Base-by-base conservation (phyloP, 2,329 filamentous ascomycete species). In the Fusarium concolor region DNA sequence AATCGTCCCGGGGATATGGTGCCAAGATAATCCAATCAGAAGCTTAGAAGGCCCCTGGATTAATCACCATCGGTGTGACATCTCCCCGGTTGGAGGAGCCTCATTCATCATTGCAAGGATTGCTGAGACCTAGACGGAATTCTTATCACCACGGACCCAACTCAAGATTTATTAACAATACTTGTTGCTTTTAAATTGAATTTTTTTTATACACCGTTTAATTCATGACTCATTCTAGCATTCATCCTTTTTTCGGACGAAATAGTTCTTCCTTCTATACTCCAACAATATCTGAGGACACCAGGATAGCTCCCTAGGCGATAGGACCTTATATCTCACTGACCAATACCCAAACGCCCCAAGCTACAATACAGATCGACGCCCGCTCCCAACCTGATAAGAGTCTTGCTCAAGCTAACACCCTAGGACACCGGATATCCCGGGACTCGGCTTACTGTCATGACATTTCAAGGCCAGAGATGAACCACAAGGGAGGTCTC, bases 31-130 rank as follows among this genome's bases (percentile, higher is more conserved):
- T 38, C 70, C 28, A 73, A 72, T 71, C 31, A 44, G 33, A 60
- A 5, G 54, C 37, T 26, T 38, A 3, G 15, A n/a, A 38, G 20
- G 15, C 37, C 62, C 53, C 47, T 56, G 65, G 60, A 67, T 72
- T 71, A 64, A 67, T 73, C 71, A 72, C 56, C 54, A 15, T 73
- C 71, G 68, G 70, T 54, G 54, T 45, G 47, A 57, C 62, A 42
- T 73, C 50, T 42, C 47, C 29, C 57, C 57, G 65, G 65, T 46
- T 37, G 49, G 49, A 38, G 22, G 55, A 68, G 54, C 43, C 53
- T n/a, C n/a, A n/a, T n/a, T n/a, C n/a, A n/a, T 55, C 47, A 60
- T 51, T 29, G 18, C 15, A 20, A 20, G 20, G 18, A 22, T 14
- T 50, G 42, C 58, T 43, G 49, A 53, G 28, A 31, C 38, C 31